phyloP scores from a whole-genome alignment of 257 asterid genomes.

The Rhazya stricta region DNA sequence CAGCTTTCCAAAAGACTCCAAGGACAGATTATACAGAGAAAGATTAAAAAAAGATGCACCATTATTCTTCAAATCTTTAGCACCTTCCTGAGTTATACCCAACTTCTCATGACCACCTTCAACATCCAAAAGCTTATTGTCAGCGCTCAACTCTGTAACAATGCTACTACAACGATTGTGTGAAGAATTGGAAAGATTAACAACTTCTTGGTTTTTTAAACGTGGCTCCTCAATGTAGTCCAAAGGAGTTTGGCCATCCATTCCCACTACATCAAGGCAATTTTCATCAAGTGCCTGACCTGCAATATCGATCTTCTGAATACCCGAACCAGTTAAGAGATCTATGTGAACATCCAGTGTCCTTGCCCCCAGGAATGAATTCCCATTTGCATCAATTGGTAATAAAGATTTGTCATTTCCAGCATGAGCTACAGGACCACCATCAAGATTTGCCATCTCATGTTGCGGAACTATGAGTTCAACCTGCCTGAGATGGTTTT shows the following conservation, averaged over 20 bases:
- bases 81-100: not conserved
- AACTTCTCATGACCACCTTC: not conserved
- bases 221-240: not conserved
- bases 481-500: not conserved
- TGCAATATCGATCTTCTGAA: conserved; percentile 2
- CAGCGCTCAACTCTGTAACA: not conserved
- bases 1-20: conserved; percentile 7
- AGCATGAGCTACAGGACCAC: not conserved
- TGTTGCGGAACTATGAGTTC: not conserved
- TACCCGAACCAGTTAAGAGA: conserved; percentile 4
- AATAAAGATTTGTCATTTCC: not conserved
- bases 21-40: conserved; percentile 9
- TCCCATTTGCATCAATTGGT: not conserved
- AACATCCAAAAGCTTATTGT: not conserved
- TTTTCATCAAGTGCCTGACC: not conserved
- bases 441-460: not conserved
- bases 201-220: not conserved
- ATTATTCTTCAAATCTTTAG: not conserved
- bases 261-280: not conserved
- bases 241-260: not conserved
- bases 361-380: not conserved
- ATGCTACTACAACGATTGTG: not conserved
- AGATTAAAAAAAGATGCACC: conserved; percentile 4
- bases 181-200: not conserved
- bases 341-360: not conserved